These are phyloP conservation scores for Elsinoe fawcettii DNA, from an alignment of 2,329 filamentous ascomycete species.

Conservation along the genomic window DNA sequence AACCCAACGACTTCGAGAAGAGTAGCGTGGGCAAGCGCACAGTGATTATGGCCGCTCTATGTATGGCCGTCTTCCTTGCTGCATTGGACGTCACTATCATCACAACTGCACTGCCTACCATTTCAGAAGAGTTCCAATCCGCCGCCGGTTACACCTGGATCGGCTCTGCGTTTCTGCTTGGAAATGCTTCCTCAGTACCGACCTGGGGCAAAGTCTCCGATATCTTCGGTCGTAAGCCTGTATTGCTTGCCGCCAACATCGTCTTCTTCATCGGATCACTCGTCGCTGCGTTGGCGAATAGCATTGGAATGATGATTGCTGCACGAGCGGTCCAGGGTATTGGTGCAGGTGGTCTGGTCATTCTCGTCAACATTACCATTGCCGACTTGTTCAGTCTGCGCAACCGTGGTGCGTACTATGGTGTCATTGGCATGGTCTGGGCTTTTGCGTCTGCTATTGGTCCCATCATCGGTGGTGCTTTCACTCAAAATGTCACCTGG, in stretches of 20 bases:
- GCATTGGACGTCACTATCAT: constrained; percentile 57
- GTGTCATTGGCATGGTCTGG: constrained; percentile 60
- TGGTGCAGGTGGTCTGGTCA: constrained; percentile 55
- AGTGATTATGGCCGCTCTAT: constrained; percentile 43
- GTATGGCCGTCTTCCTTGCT: constrained; percentile 51
- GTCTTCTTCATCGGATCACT: constrained; percentile 57
- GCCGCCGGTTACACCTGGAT: constrained; percentile 47
- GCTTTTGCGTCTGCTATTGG: constrained; percentile 58
- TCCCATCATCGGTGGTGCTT: constrained; percentile 58
- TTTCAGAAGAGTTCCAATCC: constrained; percentile 46
- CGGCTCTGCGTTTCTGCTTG: constrained; percentile 44
- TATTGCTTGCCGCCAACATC: constrained; percentile 52
- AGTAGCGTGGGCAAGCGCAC: constrained; percentile 35
- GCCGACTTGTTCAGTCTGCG: constrained; percentile 55
- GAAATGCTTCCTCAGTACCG: constrained; percentile 44
- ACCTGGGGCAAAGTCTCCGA: constrained; percentile 59
- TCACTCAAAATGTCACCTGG: constrained; percentile 55
- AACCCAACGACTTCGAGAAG: constrained; percentile 21
- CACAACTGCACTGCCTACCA: constrained; percentile 55
- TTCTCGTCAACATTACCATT: constrained; percentile 57
- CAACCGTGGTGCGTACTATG: constrained; percentile 52
- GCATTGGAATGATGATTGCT: constrained; percentile 55
- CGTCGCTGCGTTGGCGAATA: constrained; percentile 51
- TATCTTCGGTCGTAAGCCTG: constrained; percentile 59
- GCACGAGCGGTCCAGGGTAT: constrained; percentile 56